Evolutionary conservation across 176 grass and related monocot species (phyloP), one percentile per base, ranked within the genome.

Genomic region (Cocos nucifera): DNA sequence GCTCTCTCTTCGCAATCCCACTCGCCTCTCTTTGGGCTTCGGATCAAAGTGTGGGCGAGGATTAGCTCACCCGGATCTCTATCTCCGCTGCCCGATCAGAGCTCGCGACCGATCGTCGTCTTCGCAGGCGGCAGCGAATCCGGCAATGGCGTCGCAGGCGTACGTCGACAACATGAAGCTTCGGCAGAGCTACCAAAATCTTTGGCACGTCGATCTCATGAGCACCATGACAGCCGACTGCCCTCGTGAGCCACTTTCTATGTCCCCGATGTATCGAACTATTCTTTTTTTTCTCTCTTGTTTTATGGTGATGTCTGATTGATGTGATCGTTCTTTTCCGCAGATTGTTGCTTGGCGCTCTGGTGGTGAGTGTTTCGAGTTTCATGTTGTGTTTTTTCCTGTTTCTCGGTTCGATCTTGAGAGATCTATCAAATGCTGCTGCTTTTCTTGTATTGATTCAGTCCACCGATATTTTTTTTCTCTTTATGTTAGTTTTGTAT

Each of bases 181-280:
- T 50, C 93, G 87, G 39, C 84, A 92, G 87, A 79, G 64, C 84
- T 97, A 97, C 76, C 83, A 81, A 59, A 97, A 97, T 80, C 57
- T 98, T 49, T 98, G 87, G 87, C 87, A 92, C 79, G 81, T 87
- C 30, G 87, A 98, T 54, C 85, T 98, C 73, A 65, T 62, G 18
- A 73, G 62, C 87, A 73, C 93, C 57, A 85, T 97, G 52, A 28
- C 70, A 75, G 84, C 75, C 50, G 93, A 97, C 49, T 83, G 69
- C 76, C 93, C 93, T 52, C 92, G 93, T 97, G 69, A 27, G 49
- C 8, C 2, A 15, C 25, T 20, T 9, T 6, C 16, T 9, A 23
- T 23, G 1, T 32, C 17, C 29, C 65, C 29, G 50, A 66, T 56
- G 3, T 50, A 54, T 71, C 19, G 5, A 35, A 35, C 32, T 35